These are phyloP conservation scores for Aspergillus awamori DNA, from an alignment of 2,329 filamentous ascomycete genomes.

Conservation along the genomic window DNA sequence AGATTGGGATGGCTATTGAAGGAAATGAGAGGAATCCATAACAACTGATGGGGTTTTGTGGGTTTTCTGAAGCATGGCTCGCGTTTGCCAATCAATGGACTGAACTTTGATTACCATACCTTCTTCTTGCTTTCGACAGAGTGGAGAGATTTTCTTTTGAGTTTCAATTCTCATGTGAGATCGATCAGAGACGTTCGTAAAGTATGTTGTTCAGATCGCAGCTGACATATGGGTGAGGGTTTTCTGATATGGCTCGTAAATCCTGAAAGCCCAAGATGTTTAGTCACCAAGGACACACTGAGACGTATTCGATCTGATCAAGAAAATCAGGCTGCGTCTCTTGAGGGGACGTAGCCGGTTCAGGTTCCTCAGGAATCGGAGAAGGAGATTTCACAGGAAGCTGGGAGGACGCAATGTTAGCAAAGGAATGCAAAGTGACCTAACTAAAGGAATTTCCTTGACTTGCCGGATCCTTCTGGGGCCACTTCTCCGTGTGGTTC, in stretches of 20 bases:
- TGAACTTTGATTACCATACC: too few relatives aligned
- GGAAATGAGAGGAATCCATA: neutral
- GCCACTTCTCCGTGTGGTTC: neutral
- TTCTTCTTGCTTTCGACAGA: too few relatives aligned
- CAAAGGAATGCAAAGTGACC: neutral
- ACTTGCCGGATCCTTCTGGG: constrained; percentile 7
- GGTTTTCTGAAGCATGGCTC: neutral
- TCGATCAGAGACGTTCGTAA: too few relatives aligned
- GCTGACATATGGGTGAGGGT: neutral
- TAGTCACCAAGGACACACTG: neutral
- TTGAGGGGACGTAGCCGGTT: neutral
- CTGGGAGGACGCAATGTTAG: neutral
- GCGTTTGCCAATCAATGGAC: neutral
- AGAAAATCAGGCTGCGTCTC: neutral
- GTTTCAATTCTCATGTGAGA: too few relatives aligned
- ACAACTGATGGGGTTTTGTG: neutral
- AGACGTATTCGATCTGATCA: neutral
- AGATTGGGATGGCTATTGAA: neutral
- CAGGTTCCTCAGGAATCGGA: neutral
- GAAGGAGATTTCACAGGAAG: neutral
- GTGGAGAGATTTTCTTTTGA: too few relatives aligned
- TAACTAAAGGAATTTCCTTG: too few relatives aligned
- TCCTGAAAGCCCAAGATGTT: neutral
- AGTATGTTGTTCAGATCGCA: neutral
- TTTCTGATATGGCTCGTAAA: neutral